phyloP scores from a whole-genome alignment of 768 basidiomycete species.

The Tremella mesenterica region DNA sequence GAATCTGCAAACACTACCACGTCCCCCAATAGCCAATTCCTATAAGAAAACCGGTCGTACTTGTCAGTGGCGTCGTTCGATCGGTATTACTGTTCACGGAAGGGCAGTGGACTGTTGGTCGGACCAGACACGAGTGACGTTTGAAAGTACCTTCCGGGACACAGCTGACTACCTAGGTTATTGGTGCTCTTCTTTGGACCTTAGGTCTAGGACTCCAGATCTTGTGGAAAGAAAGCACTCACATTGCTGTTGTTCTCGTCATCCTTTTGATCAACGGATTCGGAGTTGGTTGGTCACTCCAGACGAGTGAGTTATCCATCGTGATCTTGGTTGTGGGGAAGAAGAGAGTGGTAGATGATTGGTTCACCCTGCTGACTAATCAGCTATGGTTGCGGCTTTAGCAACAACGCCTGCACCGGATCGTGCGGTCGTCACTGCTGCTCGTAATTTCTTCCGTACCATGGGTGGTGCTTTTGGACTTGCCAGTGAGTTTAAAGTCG shows the following conservation, averaged over 20 bases:
- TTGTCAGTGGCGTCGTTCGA: neutral
- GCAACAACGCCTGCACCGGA: constrained; percentile 24
- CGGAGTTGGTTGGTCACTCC: constrained; percentile 32
- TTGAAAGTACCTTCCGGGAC: neutral
- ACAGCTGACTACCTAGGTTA: constrained; percentile 6
- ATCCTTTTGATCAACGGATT: constrained; percentile 30
- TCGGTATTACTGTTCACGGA: neutral
- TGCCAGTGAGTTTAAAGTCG: constrained; percentile 12
- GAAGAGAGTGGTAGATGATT: too few relatives aligned
- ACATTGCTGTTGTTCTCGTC: constrained; percentile 18
- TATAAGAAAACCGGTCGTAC: too few relatives aligned
- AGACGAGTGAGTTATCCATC: constrained; percentile 22
- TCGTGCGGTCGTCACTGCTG: constrained; percentile 37
- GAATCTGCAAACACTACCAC: too few relatives aligned
- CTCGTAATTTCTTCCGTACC: constrained; percentile 36
- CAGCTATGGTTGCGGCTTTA: constrained; percentile 29
- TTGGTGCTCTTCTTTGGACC: constrained; percentile 32
- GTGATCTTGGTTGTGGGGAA: too few relatives aligned
- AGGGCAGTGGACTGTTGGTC: too few relatives aligned
- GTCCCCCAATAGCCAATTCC: too few relatives aligned
- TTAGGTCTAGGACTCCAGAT: constrained; percentile 26
- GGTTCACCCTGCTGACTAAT: neutral
- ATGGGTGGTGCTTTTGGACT: constrained; percentile 42
- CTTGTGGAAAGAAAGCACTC: constrained; percentile 15
- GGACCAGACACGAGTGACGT: too few relatives aligned